Conservation (phyloP, 345 rosid species). For the Diplotaxis tenuifolia region DNA sequence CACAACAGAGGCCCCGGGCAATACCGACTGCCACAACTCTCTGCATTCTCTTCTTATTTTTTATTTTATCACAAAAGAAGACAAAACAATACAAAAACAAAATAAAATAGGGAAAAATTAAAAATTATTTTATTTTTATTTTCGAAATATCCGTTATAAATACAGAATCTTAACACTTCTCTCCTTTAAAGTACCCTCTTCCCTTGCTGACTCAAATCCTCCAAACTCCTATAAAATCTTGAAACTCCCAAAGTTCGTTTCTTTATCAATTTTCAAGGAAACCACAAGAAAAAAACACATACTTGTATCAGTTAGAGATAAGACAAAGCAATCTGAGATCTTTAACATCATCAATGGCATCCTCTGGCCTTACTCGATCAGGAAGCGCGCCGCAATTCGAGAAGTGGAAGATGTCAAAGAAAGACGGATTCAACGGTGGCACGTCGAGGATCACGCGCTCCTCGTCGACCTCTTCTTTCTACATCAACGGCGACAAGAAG, state of each 20-base stretch:
- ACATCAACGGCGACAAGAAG: conserved; percentile 21
- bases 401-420: conserved; percentile 66
- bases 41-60: conserved; percentile 30
- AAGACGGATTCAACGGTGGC: conserved; percentile 37
- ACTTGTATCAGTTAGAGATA: conserved; percentile 3
- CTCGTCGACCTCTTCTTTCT: conserved; percentile 37
- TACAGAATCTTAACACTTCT: conserved; percentile 25
- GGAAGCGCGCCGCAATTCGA: conserved; percentile 47
- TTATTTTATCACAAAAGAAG: conserved; percentile 9
- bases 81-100: conserved; percentile 4
- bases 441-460: conserved; percentile 56
- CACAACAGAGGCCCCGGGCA: conserved; percentile 51
- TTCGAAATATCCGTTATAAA: conserved; percentile 53
- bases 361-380: conserved; percentile 30
- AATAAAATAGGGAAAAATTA: neutral
- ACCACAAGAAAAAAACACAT: neutral
- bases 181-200: conserved; percentile 35
- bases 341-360: conserved; percentile 39
- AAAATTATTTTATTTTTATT: too few relatives aligned
- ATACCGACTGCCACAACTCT: conserved; percentile 60
- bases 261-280: neutral
- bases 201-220: conserved; percentile 38
- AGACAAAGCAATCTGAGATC: conserved; percentile 10
- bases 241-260: conserved; percentile 23
- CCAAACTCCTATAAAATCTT: conserved; percentile 21